Percentiles rank a stretch among this genome's conserved stretches.
Evolutionary conservation across 768 basidiomycete species (phyloP).

Genomic region (Lepiota brunneoincarnata): DNA sequence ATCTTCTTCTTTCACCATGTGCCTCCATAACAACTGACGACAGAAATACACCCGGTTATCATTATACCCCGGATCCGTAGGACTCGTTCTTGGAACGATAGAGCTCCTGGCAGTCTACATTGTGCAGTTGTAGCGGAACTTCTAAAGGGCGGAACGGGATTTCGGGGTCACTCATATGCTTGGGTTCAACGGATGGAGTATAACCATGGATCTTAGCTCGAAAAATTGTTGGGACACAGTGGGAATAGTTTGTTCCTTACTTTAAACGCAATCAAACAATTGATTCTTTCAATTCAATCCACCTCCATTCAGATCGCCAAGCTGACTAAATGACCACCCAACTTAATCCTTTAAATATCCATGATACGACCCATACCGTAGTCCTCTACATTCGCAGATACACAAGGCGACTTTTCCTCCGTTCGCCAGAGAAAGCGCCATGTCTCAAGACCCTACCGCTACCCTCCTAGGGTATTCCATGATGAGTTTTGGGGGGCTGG

Average conservation of each 20-base stretch:
- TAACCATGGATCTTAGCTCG: no score
- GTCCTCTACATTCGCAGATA: not conserved
- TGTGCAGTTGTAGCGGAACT: not conserved
- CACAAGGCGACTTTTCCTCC: no score
- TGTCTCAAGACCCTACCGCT: no score
- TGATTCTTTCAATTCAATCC: not conserved
- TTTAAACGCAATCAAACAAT: not conserved
- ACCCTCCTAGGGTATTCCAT: not conserved
- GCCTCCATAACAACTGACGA: not conserved
- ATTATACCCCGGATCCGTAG: not conserved
- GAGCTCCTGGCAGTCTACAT: not conserved
- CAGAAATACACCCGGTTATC: not conserved
- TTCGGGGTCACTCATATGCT: not conserved
- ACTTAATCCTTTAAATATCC: no score
- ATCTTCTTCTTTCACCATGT: not conserved
- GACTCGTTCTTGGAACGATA: no score
- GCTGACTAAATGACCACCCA: no score
- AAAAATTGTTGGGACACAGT: not conserved
- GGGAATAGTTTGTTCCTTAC: not conserved
- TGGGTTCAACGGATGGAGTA: no score
- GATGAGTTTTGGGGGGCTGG: constrained; percentile 4
- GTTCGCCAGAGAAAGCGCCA: no score
- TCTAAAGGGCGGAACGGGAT: not conserved
- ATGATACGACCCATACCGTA: not conserved
- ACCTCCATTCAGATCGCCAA: no score